These are phyloP conservation scores for Oryza meyeriana DNA, from an alignment of 176 grass and related monocot species.

Conservation along the genomic window DNA sequence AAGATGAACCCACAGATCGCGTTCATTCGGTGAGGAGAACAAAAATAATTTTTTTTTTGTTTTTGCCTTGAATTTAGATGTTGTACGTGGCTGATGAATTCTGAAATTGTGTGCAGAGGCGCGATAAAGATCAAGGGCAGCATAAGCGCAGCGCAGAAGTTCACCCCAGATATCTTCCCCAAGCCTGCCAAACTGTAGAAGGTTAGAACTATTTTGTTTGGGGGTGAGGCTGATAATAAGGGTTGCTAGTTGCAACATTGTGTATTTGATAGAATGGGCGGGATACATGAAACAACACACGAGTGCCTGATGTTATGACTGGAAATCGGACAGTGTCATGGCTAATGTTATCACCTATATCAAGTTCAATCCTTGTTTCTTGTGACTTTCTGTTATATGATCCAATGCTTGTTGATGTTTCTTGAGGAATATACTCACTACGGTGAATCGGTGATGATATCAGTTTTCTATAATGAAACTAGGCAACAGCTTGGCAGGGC, in stretches of 20 bases:
- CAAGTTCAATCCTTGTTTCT: not conserved
- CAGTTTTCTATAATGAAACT: not conserved
- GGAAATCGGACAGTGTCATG: not conserved
- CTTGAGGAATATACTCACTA: not conserved
- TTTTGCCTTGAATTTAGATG: not conserved
- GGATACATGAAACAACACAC: slow-evolving; percentile 16
- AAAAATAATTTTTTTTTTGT: not conserved
- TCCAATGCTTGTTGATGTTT: not conserved
- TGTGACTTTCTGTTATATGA: not conserved
- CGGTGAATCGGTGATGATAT: not conserved
- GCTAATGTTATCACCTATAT: slow-evolving; percentile 4
- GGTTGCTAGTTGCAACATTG: not conserved
- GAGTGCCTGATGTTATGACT: not conserved
- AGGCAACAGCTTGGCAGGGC: not conserved
- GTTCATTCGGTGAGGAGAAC: slow-evolving; percentile 60
- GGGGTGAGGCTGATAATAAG: slow-evolving; percentile 11
- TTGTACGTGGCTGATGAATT: not conserved
- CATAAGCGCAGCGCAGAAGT: slow-evolving; percentile 71
- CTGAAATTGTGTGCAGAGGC: slow-evolving; percentile 43
- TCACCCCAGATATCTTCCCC: slow-evolving; percentile 83
- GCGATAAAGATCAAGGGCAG: slow-evolving; percentile 90
- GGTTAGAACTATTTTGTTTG: slow-evolving; percentile 16
- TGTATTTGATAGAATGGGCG: slow-evolving; percentile 9
- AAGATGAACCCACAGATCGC: slow-evolving; percentile 92
- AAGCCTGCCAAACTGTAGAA: slow-evolving; percentile 73